Evolutionary conservation across 331 rosid species (phyloP).

Genomic region (Rosa hybrid): DNA sequence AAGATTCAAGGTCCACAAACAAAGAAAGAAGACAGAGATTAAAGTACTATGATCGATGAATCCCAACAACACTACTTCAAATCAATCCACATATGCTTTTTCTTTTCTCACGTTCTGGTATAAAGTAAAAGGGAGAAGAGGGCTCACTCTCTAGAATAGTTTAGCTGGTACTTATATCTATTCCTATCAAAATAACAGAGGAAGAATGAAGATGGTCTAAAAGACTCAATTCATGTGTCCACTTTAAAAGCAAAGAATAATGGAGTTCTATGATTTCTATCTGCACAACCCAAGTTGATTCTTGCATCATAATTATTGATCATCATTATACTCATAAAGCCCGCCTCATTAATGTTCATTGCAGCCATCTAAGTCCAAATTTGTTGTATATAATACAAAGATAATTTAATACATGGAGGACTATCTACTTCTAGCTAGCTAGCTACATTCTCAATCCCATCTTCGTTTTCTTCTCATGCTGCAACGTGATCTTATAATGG

Average conservation of each 20-base stretch:
- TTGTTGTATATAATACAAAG: background rate
- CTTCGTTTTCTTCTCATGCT: background rate
- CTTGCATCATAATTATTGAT: constrained; percentile 23
- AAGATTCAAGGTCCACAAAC: constrained; percentile 17
- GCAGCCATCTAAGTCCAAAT: constrained; percentile 3
- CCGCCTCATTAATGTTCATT: constrained; percentile 24
- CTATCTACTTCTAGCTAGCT: background rate
- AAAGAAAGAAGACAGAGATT: constrained; percentile 18
- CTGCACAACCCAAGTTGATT: constrained; percentile 46
- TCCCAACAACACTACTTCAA: constrained; percentile 26
- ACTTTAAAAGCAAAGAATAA: constrained; percentile 43
- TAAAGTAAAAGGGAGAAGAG: constrained; percentile 28
- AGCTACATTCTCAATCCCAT: background rate
- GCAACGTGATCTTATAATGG: background rate
- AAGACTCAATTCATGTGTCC: constrained; percentile 37
- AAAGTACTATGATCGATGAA: constrained; percentile 25
- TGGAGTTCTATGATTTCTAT: constrained; percentile 37
- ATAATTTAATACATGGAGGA: background rate
- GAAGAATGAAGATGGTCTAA: constrained; percentile 26
- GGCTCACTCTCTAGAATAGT: constrained; percentile 4
- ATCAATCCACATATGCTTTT: constrained; percentile 22
- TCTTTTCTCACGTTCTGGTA: constrained; percentile 28
- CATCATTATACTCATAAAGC: constrained; percentile 37
- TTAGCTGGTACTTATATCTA: constrained; percentile 7
- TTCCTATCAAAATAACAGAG: constrained; percentile 23